Evolutionary conservation across 768 basidiomycete genomes (phyloP).

Genomic region (Clitopilus hobsonii): DNA sequence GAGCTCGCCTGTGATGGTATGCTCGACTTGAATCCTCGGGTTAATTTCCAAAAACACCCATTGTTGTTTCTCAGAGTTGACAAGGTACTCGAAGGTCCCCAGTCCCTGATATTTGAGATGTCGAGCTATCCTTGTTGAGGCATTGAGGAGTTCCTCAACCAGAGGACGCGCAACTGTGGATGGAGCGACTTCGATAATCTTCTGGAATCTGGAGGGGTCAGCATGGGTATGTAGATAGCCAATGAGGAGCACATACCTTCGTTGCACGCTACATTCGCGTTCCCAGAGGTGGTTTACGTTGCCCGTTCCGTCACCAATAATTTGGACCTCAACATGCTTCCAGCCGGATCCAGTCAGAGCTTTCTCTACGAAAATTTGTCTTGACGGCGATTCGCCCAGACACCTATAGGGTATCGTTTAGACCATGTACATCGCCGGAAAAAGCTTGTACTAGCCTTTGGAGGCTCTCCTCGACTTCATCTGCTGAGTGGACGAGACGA

Average conservation of each 20-base stretch:
- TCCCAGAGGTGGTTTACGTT: slow-evolving; percentile 85
- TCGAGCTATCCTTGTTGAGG: slow-evolving; percentile 76
- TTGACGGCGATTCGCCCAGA: slow-evolving; percentile 33
- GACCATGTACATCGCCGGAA: background rate
- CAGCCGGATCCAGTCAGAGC: slow-evolving; percentile 68
- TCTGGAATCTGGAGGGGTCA: slow-evolving; percentile 47
- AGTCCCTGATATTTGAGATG: slow-evolving; percentile 80
- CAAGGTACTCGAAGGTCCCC: slow-evolving; percentile 86
- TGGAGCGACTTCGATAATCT: slow-evolving; percentile 87
- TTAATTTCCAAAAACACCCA: slow-evolving; percentile 93
- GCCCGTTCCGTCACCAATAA: slow-evolving; percentile 75
- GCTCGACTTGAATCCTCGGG: slow-evolving; percentile 80
- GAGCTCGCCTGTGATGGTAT: slow-evolving; percentile 83
- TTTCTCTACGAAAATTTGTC: slow-evolving; percentile 76
- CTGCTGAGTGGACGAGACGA: slow-evolving; percentile 73
- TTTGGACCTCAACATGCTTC: slow-evolving; percentile 85
- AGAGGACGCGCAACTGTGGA: slow-evolving; percentile 70
- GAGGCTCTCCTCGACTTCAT: slow-evolving; percentile 71
- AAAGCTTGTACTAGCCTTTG: slow-evolving; percentile 35
- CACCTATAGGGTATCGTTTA: slow-evolving; percentile 16
- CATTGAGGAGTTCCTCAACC: slow-evolving; percentile 61
- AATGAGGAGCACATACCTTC: slow-evolving; percentile 42
- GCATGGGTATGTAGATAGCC: background rate
- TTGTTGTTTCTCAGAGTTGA: slow-evolving; percentile 62
- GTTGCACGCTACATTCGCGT: slow-evolving; percentile 88